These are phyloP conservation scores for Neurospora africana DNA, from an alignment of 495 filamentous ascomycete species.

Conservation along the genomic window DNA sequence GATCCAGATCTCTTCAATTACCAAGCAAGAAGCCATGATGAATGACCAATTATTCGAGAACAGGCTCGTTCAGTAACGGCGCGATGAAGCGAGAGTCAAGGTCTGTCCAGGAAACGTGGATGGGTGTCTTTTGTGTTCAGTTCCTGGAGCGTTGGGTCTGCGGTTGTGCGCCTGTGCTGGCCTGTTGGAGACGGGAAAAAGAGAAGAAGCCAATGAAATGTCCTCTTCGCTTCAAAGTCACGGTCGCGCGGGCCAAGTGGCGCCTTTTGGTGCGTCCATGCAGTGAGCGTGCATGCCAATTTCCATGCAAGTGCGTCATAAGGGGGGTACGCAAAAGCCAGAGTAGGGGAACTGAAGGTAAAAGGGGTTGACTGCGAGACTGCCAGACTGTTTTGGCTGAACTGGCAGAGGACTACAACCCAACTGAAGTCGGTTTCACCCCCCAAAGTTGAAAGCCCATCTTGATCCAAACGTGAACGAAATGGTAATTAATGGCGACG, in stretches of 20 bases:
- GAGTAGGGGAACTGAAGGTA: neutral
- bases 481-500: neutral
- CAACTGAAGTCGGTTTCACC: neutral
- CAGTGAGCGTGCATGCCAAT: conserved; percentile 2
- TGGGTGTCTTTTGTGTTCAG: neutral
- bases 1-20: neutral
- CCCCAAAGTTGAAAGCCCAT: neutral
- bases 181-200: neutral
- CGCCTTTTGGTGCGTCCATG: conserved; percentile 11
- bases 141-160: neutral
- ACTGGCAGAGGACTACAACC: neutral
- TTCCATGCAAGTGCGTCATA: conserved; percentile 24
- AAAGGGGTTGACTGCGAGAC: neutral
- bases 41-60: neutral
- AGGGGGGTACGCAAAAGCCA: conserved; percentile 1
- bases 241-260: conserved; percentile 11
- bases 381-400: neutral
- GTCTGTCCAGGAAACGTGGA: neutral
- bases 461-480: neutral
- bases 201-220: neutral
- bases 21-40: neutral
- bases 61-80: neutral
- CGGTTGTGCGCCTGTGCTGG: neutral
- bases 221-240: neutral
- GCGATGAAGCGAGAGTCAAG: neutral